phyloP scores from a whole-genome alignment of 2,329 filamentous ascomycete species.

The Xylaria sp. region DNA sequence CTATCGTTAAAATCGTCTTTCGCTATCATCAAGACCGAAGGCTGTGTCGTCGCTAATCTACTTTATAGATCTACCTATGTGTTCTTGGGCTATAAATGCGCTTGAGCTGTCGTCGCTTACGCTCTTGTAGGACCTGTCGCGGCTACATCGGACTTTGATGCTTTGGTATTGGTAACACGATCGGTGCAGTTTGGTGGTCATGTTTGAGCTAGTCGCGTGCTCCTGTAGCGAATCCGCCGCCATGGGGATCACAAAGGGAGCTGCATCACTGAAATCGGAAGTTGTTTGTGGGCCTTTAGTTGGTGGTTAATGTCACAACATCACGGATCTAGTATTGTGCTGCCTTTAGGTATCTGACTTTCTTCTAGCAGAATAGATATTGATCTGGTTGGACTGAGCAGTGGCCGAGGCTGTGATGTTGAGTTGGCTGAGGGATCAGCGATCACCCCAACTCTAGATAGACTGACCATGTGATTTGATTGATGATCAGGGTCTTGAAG shows the following conservation, averaged over 20 bases:
- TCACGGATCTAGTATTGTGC: no score
- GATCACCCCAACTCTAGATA: conserved; percentile 19
- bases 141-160: background rate
- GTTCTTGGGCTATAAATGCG: background rate
- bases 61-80: background rate
- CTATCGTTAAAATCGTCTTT: background rate
- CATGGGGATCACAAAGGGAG: background rate
- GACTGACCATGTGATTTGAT: conserved; percentile 21
- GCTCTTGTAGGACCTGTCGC: background rate
- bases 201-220: background rate
- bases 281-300: background rate
- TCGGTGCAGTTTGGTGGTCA: background rate
- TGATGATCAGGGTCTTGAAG: conserved; percentile 14
- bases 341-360: no score
- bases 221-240: background rate
- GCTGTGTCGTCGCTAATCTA: background rate
- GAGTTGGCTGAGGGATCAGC: conserved; percentile 7
- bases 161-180: background rate
- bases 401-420: conserved; percentile 14
- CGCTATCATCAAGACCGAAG: background rate
- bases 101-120: background rate
- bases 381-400: conserved; percentile 4
- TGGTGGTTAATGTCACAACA: no score
- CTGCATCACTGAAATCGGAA: background rate
- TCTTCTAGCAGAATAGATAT: no score